These are phyloP conservation scores for Populus trichocarpa DNA, from an alignment of 441 rosid species.

Conservation along the genomic window DNA sequence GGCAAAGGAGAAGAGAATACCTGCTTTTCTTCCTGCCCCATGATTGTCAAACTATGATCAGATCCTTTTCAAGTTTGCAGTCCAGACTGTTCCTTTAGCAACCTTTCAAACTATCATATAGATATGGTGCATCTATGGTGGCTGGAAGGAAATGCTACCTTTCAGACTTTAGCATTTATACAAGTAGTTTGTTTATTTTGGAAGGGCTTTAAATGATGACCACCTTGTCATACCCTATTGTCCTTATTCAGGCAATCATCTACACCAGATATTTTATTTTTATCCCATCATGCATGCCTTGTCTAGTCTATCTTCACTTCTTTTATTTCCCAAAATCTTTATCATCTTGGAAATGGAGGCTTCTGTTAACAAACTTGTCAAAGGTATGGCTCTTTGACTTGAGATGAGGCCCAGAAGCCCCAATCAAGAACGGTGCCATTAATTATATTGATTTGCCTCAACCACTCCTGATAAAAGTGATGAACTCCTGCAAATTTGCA, in stretches of 20 bases:
- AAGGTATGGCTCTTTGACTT: not conserved
- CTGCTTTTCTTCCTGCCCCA: conserved; percentile 19
- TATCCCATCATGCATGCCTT: not conserved
- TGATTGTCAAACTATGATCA: not conserved
- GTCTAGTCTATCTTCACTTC: not conserved
- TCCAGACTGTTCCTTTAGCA: not conserved
- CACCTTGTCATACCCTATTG: too few relatives aligned
- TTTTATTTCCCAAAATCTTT: not conserved
- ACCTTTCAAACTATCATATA: not conserved
- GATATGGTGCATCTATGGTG: not conserved
- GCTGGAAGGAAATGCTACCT: not conserved
- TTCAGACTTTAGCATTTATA: too few relatives aligned
- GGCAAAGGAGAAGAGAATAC: conserved; percentile 16
- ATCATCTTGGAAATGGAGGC: not conserved
- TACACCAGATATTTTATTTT: not conserved
- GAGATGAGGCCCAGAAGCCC: not conserved
- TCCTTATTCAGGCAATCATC: not conserved
- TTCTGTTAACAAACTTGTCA: not conserved
- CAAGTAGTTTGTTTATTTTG: too few relatives aligned
- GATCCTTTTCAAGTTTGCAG: not conserved
- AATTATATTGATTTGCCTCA: not conserved
- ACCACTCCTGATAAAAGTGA: too few relatives aligned
- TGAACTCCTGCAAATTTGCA: too few relatives aligned
- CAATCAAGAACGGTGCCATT: not conserved
- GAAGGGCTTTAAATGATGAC: too few relatives aligned